These are phyloP conservation scores for Aureobasidium sp. DNA, from an alignment of 2,329 filamentous ascomycete genomes.

Conservation along the genomic window DNA sequence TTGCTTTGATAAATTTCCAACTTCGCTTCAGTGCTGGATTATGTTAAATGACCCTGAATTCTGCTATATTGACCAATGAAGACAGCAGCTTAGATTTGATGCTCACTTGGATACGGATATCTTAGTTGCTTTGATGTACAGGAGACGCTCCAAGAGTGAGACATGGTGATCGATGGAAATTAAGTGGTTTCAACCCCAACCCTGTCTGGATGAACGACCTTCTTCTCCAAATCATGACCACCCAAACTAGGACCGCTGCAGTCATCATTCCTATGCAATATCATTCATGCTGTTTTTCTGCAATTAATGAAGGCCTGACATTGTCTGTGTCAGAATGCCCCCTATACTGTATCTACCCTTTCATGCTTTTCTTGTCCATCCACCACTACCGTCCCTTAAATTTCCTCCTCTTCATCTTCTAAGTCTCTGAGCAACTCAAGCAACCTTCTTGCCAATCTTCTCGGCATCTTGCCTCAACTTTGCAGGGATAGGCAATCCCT, in stretches of 20 bases:
- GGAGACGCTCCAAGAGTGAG: no score
- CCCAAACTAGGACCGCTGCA: background rate
- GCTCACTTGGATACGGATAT: no score
- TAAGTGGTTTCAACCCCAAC: background rate
- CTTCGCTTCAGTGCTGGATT: background rate
- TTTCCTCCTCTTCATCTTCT: no score
- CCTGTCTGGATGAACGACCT: background rate
- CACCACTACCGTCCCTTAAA: background rate
- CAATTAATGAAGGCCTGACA: background rate
- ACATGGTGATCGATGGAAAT: no score
- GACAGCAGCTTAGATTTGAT: no score
- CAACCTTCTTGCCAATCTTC: background rate
- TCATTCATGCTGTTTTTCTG: background rate
- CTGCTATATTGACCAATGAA: background rate
- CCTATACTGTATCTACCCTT: background rate
- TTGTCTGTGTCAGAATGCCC: background rate
- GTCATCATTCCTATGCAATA: background rate
- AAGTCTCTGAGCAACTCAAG: background rate
- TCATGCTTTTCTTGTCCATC: background rate
- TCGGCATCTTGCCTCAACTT: conserved; percentile 40
- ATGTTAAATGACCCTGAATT: no score
- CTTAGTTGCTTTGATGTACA: no score
- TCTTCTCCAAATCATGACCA: background rate
- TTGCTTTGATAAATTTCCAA: background rate
- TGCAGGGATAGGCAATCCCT: conserved; percentile 34